phyloP scores from a whole-genome alignment of 73 alveolate genomes.

The Tetrahymena elliotti region DNA sequence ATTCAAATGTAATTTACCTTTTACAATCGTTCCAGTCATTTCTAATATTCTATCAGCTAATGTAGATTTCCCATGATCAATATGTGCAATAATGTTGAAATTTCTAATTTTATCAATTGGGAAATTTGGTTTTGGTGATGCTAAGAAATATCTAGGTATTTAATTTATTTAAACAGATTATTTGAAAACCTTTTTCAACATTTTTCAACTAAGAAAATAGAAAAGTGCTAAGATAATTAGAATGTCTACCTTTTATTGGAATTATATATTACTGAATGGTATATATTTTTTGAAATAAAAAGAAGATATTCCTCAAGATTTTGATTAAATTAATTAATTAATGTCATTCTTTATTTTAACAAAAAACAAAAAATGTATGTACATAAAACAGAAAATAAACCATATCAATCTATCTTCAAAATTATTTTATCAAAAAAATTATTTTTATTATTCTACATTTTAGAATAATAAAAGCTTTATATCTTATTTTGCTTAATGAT shows the following conservation, averaged over 20 bases:
- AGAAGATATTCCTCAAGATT: neutral
- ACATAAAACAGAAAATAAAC: neutral
- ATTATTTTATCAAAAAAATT: too few relatives aligned
- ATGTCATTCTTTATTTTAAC: neutral
- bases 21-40: conserved; percentile 16
- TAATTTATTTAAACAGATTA: neutral
- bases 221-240: neutral
- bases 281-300: neutral
- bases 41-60: conserved; percentile 33
- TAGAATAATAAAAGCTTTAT: too few relatives aligned
- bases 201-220: neutral
- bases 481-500: neutral
- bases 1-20: neutral
- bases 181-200: neutral
- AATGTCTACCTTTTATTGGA: neutral
- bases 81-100: conserved; percentile 87
- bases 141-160: neutral
- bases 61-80: conserved; percentile 89
- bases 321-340: neutral
- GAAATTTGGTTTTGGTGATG: neutral
- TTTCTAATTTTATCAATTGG: conserved; percentile 50
- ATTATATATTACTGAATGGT: neutral
- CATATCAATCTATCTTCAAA: neutral
- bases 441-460: too few relatives aligned
- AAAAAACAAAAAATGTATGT: neutral